Evolutionary conservation across 2,329 filamentous ascomycete species (phyloP), one percentile per base, ranked within the genome.

Genomic region (Aspergillus ochraceoroseus): DNA sequence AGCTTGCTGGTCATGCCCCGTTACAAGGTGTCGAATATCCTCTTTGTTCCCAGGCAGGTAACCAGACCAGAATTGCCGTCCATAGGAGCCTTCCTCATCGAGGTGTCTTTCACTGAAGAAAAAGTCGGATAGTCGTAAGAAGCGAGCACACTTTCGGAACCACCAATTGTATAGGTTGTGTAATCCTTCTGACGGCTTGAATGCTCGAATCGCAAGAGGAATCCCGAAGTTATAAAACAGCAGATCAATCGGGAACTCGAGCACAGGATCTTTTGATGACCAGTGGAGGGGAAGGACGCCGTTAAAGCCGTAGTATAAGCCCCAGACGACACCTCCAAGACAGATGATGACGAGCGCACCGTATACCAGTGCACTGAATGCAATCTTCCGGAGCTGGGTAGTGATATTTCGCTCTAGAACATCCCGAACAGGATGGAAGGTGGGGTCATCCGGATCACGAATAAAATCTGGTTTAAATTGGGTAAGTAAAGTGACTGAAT

Each of bases 211-310:
- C 8, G 89, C 82, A 33, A 95, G 69, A 0, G 92, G 92, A 73
- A 95, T 92, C 32, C 95, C 71, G 62, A 95, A 94, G 65, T 96
- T 96, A 74, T 95, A 98, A 61, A 96, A 92, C 11, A 98, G 71
- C 2, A 98, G 73, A 58, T 98, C 90, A 46, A 95, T 79, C 0
- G 92, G 92, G 51, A 98, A 96, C 60, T 96, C 92, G 32, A 96
- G 72, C 0, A 94, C 84, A 0, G 92, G 89, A 53, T 94, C 86
- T 49, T 89, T 90, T 1, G 87, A 90, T 2, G 88, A 87, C 79
- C 94, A 96, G 63, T 90, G 86, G 31, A 98, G 86, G 0, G 92
- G 92, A 12, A 98, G 75, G 30, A 98, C 79, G 37, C 74, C 77
- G 2, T 78, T 76, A 29, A 85, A 78, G 4, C 77, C 66, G 50